These are phyloP conservation scores for Blastobotrys americana DNA, from an alignment of 805 yeast genomes.

Conservation along the genomic window DNA sequence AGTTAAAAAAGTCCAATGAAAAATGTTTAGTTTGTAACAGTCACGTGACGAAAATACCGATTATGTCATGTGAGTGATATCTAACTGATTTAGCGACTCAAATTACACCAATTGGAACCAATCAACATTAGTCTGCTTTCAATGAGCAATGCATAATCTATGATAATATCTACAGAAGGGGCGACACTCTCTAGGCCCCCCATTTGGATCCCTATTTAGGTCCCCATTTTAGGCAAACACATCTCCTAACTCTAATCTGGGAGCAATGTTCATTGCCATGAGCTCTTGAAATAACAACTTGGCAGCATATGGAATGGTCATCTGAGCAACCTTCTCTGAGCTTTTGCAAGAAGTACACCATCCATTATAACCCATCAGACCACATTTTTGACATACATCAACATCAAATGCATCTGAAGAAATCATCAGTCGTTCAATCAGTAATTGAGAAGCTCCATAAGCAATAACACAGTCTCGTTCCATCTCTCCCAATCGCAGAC, in stretches of 20 bases:
- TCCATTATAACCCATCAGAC: constrained; percentile 92
- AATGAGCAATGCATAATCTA: too few species aligned
- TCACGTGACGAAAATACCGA: too few species aligned
- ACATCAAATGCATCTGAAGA: constrained; percentile 98
- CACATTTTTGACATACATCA: constrained; percentile 89
- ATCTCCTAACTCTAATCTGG: constrained; percentile 83
- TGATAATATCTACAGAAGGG: too few species aligned
- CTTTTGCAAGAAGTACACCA: constrained; percentile 98
- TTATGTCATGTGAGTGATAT: too few species aligned
- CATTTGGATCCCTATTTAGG: constrained; percentile 1
- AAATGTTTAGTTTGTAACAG: too few species aligned
- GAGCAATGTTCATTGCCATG: constrained; percentile 98
- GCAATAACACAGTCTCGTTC: constrained; percentile 99
- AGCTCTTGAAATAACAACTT: constrained; percentile 94
- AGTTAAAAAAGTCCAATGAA: too few species aligned
- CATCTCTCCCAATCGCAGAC: constrained; percentile 97
- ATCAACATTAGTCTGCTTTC: too few species aligned
- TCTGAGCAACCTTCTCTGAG: constrained; percentile 75
- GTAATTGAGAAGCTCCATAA: constrained; percentile 93
- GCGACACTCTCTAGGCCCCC: too few species aligned
- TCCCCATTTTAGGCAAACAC: constrained; percentile 56
- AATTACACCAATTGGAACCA: too few species aligned
- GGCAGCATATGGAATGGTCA: constrained; percentile 99
- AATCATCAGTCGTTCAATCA: constrained; percentile 89
- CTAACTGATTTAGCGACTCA: too few species aligned